Evolutionary conservation across 352 stramenopile species (phyloP).

Genomic region (Phytophthora quininea): DNA sequence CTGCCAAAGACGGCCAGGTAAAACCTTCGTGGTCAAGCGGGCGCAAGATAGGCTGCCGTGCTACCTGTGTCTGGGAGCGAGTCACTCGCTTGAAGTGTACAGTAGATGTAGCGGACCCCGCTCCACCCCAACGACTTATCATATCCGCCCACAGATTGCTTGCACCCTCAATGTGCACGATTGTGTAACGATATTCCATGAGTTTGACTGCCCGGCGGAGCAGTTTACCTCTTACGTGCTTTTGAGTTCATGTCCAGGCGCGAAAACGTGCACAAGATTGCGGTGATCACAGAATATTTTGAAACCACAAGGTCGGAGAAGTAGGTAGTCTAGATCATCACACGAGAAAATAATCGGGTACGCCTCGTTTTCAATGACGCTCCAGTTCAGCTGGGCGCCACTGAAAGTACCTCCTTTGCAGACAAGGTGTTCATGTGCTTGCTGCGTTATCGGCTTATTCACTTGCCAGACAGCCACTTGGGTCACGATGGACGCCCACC

Average conservation of each 20-base stretch:
- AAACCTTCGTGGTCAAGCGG: conserved; percentile 4
- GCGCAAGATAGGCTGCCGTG: not conserved
- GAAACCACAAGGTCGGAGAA: conserved; percentile 9
- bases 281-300: conserved; percentile 12
- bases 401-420: not conserved
- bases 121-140: conserved; percentile 13
- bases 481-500: not conserved
- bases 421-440: not conserved
- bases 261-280: conserved; percentile 11
- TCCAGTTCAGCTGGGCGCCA: conserved; percentile 8
- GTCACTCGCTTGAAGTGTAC: not conserved
- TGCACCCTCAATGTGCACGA: conserved; percentile 8
- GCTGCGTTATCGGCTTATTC: not conserved
- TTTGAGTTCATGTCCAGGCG: conserved; percentile 5
- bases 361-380: not conserved
- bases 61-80: not conserved
- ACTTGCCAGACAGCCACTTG: not conserved
- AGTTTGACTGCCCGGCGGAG: conserved; percentile 3
- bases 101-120: not conserved
- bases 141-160: conserved; percentile 22
- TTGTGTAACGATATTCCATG: conserved; percentile 16
- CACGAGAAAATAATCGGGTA: not conserved
- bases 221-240: not conserved
- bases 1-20: not conserved
- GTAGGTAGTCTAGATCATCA: not conserved